Conservation (phyloP, 192 early-diverging fungal species). For the Powellomyces hirtus region DNA sequence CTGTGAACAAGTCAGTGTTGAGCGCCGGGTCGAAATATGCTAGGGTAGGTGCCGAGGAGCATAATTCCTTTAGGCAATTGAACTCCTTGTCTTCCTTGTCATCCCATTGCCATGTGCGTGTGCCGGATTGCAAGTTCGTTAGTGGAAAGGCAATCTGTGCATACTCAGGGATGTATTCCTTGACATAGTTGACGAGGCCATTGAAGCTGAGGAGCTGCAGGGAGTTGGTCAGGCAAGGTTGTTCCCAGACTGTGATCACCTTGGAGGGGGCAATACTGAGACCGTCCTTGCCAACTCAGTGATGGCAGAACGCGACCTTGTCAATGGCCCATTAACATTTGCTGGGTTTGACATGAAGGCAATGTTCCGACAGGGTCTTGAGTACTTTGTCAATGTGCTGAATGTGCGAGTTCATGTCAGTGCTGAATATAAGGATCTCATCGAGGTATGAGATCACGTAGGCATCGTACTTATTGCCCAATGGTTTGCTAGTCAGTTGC, state of each 20-base stretch:
- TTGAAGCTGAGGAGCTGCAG: slow-evolving; percentile 4
- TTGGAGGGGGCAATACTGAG: slow-evolving; percentile 31
- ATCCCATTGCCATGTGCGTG: neutral
- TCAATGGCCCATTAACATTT: slow-evolving; percentile 35
- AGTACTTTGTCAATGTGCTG: slow-evolving; percentile 26
- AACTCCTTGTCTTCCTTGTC: slow-evolving; percentile 5
- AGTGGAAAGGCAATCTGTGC: slow-evolving; percentile 16
- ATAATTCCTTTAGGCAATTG: neutral
- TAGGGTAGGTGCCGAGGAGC: slow-evolving; percentile 15
- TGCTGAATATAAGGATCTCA: slow-evolving; percentile 51
- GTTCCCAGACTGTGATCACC: slow-evolving; percentile 25
- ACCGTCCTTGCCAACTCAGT: slow-evolving; percentile 38
- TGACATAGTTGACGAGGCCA: slow-evolving; percentile 4
- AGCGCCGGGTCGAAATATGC: neutral
- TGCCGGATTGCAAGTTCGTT: neutral
- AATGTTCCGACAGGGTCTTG: slow-evolving; percentile 21
- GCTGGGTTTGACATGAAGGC: slow-evolving; percentile 33
- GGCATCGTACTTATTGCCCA: slow-evolving; percentile 30
- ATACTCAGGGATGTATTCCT: neutral
- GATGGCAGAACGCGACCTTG: slow-evolving; percentile 35
- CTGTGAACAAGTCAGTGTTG: neutral
- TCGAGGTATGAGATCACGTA: slow-evolving; percentile 36
- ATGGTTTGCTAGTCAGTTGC: slow-evolving; percentile 42
- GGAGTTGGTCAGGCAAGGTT: slow-evolving; percentile 7
- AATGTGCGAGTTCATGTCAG: slow-evolving; percentile 1